Conservation (phyloP, 345 rosid genomes). For the Atalantia buxifolia region DNA sequence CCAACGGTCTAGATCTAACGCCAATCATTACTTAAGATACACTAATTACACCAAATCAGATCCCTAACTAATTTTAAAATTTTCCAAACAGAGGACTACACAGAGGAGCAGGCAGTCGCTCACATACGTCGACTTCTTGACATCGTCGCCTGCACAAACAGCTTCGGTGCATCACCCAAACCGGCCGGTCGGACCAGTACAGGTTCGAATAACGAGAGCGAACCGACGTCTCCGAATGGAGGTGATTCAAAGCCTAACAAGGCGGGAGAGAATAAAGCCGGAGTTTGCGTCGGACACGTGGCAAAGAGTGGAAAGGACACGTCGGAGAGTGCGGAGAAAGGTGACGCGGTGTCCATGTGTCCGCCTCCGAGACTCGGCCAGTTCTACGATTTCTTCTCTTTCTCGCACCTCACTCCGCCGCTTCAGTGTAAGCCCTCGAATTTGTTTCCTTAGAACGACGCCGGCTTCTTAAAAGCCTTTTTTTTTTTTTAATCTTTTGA, state of each 20-base stretch:
- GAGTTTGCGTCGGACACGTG: not conserved
- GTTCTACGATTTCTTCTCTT: conserved; percentile 90
- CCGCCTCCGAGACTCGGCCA: conserved; percentile 85
- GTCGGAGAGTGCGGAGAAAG: conserved; percentile 35
- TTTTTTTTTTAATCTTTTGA: not conserved
- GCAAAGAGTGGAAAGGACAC: conserved; percentile 21
- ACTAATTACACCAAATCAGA: not conserved
- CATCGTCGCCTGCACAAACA: conserved; percentile 83
- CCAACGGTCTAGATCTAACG: conserved; percentile 15
- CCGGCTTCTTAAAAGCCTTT: not conserved
- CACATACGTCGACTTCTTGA: conserved; percentile 89
- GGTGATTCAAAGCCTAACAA: conserved; percentile 22
- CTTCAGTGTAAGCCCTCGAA: conserved; percentile 56
- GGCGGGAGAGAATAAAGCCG: conserved; percentile 21
- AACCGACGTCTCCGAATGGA: conserved; percentile 14
- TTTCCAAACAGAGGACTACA: conserved; percentile 67
- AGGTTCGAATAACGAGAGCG: conserved; percentile 29
- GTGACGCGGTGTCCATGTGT: conserved; percentile 54
- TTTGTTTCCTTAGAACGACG: not conserved
- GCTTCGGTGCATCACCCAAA: conserved; percentile 57
- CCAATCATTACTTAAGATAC: not conserved
- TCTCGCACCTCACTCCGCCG: conserved; percentile 80
- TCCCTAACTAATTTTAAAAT: not conserved
- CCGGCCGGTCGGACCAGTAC: conserved; percentile 31
- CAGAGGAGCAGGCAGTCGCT: conserved; percentile 62